Percentiles rank a stretch among this genome's conserved stretches.
These are phyloP conservation scores for Moesziomyces sp. DNA, from an alignment of 1,284 basidiomycete species.

Conservation along the genomic window DNA sequence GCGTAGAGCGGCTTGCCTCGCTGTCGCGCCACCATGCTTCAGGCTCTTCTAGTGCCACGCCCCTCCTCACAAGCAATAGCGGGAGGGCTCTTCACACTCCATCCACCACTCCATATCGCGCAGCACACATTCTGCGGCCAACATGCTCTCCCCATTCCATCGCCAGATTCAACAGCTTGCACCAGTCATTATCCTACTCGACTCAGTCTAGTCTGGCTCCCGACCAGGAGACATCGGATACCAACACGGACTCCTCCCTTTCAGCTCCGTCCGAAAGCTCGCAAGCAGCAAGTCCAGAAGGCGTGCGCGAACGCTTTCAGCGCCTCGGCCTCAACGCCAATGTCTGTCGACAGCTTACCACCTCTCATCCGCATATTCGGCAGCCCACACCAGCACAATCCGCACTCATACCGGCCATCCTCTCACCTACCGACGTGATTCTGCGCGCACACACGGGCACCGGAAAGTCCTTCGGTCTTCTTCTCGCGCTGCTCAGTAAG, in stretches of 20 bases:
- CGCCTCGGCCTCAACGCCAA: conserved; percentile 50
- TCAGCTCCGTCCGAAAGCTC: too few species aligned
- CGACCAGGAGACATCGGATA: too few species aligned
- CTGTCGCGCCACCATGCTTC: neutral
- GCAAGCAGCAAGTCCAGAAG: neutral
- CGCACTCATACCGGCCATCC: conserved; percentile 55
- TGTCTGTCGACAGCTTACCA: conserved; percentile 46
- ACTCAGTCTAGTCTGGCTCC: too few species aligned
- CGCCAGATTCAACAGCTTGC: too few species aligned
- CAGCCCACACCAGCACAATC: conserved; percentile 60
- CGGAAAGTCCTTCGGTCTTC: conserved; percentile 63
- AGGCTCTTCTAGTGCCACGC: neutral
- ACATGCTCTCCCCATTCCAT: too few species aligned
- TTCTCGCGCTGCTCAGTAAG: conserved; percentile 62
- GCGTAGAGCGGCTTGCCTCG: conserved; percentile 7
- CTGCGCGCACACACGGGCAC: conserved; percentile 65
- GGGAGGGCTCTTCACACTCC: too few species aligned
- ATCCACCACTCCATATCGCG: too few species aligned
- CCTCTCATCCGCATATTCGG: conserved; percentile 50
- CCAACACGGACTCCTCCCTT: neutral
- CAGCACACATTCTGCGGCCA: too few species aligned
- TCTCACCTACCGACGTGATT: conserved; percentile 58
- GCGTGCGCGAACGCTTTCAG: conserved; percentile 29
- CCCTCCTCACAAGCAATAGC: neutral
- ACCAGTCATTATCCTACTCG: too few species aligned